phyloP scores from a whole-genome alignment of 2,329 filamentous ascomycete species.

The Podosphaera xanthii region DNA sequence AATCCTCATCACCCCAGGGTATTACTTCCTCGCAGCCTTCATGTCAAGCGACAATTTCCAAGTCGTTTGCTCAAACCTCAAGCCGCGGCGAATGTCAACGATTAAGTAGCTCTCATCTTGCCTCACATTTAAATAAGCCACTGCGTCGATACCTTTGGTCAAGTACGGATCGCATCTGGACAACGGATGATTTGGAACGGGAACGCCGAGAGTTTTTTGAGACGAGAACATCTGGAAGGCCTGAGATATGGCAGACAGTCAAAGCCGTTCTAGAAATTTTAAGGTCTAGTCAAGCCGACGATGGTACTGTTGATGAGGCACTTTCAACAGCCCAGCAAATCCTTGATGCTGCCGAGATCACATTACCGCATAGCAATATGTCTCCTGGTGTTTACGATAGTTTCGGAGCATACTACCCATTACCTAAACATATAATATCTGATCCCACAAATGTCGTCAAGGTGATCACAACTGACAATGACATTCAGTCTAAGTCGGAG shows the following conservation, averaged over 20 bases:
- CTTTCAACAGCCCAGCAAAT: slow-evolving; percentile 57
- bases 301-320: slow-evolving; percentile 16
- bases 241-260: slow-evolving; percentile 63
- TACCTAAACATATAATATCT: slow-evolving; percentile 45
- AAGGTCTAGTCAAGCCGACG: slow-evolving; percentile 22
- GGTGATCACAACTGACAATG: slow-evolving; percentile 14
- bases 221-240: slow-evolving; percentile 54
- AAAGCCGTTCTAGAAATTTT: slow-evolving; percentile 44
- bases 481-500: slow-evolving; percentile 5
- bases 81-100: slow-evolving; percentile 3
- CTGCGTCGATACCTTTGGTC: slow-evolving; percentile 43
- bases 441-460: slow-evolving; percentile 35
- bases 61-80: slow-evolving; percentile 10
- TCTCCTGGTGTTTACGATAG: slow-evolving; percentile 44
- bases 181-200: slow-evolving; percentile 38
- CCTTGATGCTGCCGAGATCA: slow-evolving; percentile 54
- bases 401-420: slow-evolving; percentile 43
- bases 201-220: slow-evolving; percentile 78
- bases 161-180: slow-evolving; percentile 43
- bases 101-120: slow-evolving; percentile 16
- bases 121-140: slow-evolving; percentile 47
- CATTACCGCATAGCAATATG: slow-evolving; percentile 49
- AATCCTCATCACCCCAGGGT: slow-evolving; percentile 22
- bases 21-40: slow-evolving; percentile 19
- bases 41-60: slow-evolving; percentile 6